Base-by-base conservation (phyloP, 805 yeast species). In the Candida tallmaniae region DNA sequence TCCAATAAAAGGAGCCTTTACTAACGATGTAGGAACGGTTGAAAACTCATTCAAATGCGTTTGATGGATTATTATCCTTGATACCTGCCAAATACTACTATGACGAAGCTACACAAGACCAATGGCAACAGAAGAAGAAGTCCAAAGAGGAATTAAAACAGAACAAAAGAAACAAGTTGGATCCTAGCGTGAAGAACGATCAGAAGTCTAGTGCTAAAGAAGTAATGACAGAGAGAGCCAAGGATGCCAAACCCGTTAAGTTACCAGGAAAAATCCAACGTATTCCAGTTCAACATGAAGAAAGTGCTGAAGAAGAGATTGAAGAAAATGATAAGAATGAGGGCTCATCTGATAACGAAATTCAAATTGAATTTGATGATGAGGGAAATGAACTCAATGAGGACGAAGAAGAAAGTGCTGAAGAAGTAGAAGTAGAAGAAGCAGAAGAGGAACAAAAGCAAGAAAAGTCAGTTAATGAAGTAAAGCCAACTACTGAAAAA, bases 61-160 rank as follows among this genome's bases (percentile, higher is more conserved):
- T 90, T 56, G 86, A 85, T 54, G 95, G 97, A 16, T 66, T 90
- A 34, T 67, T 90, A 39, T 86, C 96, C 14, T 66, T 90, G 57
- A 89, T 90, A 39, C 97, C 97, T 3, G 95, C 97, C 3, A 87
- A 88, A 53, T 88, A 83, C 52, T 90, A 90, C 56, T 88, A 85
- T 55, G 96, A 89, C 56, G 96, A 84, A 25, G 90, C 85, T 39
- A 81, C 90, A 2, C 79, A 82, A 48, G 80, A 81, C 34, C 97
- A 90, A 60, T 89, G 97, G 97, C 80, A 81, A 48, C 82, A 80
- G 48, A 84, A 79, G 64, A 86, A 87, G 65, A 75, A 80, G 60
- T 59, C 77, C 20, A 83, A 82, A 47, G 76, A 71, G 35, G 87
- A 85, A 45, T 58, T 68, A 14, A 75, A 68, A 45, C 68, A 64